Evolutionary conservation across 192 early-diverging fungal genomes (phyloP).

Genomic region (Fimicolochytrium jonesii): DNA sequence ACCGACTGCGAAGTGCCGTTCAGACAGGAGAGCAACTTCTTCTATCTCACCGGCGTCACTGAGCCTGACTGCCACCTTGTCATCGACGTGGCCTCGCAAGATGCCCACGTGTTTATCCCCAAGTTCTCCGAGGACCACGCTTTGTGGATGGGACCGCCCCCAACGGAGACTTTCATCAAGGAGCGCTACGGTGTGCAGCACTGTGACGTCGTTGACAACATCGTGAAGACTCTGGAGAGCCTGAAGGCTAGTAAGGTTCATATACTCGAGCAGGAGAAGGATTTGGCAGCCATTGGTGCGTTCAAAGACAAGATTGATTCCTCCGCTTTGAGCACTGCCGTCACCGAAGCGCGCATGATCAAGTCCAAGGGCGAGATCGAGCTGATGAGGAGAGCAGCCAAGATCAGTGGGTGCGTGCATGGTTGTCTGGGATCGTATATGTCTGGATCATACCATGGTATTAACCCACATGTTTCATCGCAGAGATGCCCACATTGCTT

Average conservation of each 20-base stretch:
- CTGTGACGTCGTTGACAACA: slow-evolving; percentile 56
- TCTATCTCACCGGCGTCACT: slow-evolving; percentile 75
- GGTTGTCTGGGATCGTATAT: too few species aligned
- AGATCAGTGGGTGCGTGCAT: slow-evolving; percentile 49
- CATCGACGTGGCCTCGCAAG: slow-evolving; percentile 59
- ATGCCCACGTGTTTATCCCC: slow-evolving; percentile 66
- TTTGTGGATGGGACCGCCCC: slow-evolving; percentile 77
- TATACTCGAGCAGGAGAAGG: slow-evolving; percentile 34
- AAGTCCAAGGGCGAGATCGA: slow-evolving; percentile 76
- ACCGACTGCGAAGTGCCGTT: slow-evolving; percentile 80
- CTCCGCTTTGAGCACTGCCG: slow-evolving; percentile 36
- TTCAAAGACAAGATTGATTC: background rate
- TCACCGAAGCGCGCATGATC: slow-evolving; percentile 74
- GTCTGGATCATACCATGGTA: too few species aligned
- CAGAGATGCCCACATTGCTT: slow-evolving; percentile 67
- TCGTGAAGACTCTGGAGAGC: slow-evolving; percentile 41
- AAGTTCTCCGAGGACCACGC: slow-evolving; percentile 59
- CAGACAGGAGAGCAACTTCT: slow-evolving; percentile 84
- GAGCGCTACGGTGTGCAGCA: slow-evolving; percentile 65
- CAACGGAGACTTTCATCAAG: slow-evolving; percentile 49
- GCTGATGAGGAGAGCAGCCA: slow-evolving; percentile 72
- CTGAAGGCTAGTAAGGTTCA: slow-evolving; percentile 39
- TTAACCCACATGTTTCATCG: too few species aligned
- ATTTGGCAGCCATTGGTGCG: slow-evolving; percentile 11
- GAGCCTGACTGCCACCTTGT: slow-evolving; percentile 70